These are phyloP conservation scores for Leccinellum albellum DNA, from an alignment of 768 basidiomycete genomes.

Conservation along the genomic window DNA sequence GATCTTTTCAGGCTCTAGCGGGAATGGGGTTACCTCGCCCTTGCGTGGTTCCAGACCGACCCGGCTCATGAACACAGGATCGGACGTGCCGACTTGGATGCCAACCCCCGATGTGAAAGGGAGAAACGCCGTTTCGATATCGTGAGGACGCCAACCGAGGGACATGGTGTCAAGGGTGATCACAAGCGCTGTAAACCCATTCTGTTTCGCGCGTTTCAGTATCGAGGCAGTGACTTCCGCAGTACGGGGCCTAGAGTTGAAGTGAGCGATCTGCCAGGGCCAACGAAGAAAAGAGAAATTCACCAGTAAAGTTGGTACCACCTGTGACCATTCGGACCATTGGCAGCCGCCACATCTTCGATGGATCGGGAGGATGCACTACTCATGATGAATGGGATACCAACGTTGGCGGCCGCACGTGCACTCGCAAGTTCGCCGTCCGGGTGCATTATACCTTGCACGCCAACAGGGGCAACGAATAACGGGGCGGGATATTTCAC, in stretches of 20 bases:
- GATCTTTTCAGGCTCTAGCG: constrained; percentile 51
- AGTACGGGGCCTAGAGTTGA: constrained; percentile 49
- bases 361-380: constrained; percentile 70
- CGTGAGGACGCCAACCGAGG: constrained; percentile 75
- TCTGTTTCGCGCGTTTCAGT: constrained; percentile 60
- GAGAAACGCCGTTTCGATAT: constrained; percentile 59
- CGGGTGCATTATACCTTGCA: constrained; percentile 68
- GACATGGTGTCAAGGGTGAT: constrained; percentile 74
- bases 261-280: neutral
- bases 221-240: constrained; percentile 62
- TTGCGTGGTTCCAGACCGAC: constrained; percentile 41
- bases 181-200: constrained; percentile 67
- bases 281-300: constrained; percentile 2
- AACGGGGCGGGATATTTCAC: constrained; percentile 58
- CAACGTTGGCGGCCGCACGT: constrained; percentile 56
- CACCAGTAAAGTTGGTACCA: constrained; percentile 87
- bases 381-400: constrained; percentile 71
- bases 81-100: constrained; percentile 61
- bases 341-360: constrained; percentile 73
- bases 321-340: constrained; percentile 54
- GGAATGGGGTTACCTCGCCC: constrained; percentile 46
- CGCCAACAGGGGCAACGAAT: constrained; percentile 71
- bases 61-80: constrained; percentile 74
- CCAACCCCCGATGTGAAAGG: constrained; percentile 68
- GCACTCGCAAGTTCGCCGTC: constrained; percentile 73